Conservation (phyloP, 2,329 filamentous ascomycete genomes). For the Colletotrichum chlorophyti region DNA sequence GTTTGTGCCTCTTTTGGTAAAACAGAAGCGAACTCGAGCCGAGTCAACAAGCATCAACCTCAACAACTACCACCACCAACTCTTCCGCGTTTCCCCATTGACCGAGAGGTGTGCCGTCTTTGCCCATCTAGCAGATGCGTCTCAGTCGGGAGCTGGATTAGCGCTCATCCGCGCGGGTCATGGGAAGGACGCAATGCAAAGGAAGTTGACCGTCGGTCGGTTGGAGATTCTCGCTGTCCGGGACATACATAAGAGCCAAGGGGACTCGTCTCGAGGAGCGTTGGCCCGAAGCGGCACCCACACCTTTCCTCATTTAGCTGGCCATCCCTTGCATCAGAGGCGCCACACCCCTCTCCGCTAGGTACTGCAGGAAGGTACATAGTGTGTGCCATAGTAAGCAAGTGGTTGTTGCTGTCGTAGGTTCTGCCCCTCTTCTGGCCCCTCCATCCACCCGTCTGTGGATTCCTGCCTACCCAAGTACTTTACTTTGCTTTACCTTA, state of each 20-base stretch:
- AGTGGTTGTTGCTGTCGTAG: too few species aligned
- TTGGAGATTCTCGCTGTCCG: background rate
- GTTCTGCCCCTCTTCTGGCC: background rate
- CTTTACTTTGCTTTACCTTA: too few species aligned
- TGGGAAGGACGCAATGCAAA: slow-evolving; percentile 6
- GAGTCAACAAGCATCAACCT: slow-evolving; percentile 21
- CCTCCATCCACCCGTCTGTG: background rate
- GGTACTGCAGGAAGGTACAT: too few species aligned
- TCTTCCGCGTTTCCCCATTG: background rate
- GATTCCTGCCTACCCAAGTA: background rate
- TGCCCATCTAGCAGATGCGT: background rate
- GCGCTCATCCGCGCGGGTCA: background rate
- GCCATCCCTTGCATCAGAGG: slow-evolving; percentile 8
- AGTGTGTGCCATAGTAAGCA: too few species aligned
- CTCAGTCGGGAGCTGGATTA: background rate
- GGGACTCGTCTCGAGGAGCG: slow-evolving; percentile 21
- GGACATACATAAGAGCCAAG: background rate
- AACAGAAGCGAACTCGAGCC: slow-evolving; percentile 21
- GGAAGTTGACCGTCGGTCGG: background rate
- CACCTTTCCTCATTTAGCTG: background rate
- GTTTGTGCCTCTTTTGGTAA: background rate
- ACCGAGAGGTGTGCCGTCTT: background rate
- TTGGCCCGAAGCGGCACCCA: slow-evolving; percentile 19
- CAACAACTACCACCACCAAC: too few species aligned
- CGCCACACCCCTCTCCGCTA: background rate